These are phyloP conservation scores for Leccinum variicolor DNA, from an alignment of 768 basidiomycete species.

Conservation along the genomic window DNA sequence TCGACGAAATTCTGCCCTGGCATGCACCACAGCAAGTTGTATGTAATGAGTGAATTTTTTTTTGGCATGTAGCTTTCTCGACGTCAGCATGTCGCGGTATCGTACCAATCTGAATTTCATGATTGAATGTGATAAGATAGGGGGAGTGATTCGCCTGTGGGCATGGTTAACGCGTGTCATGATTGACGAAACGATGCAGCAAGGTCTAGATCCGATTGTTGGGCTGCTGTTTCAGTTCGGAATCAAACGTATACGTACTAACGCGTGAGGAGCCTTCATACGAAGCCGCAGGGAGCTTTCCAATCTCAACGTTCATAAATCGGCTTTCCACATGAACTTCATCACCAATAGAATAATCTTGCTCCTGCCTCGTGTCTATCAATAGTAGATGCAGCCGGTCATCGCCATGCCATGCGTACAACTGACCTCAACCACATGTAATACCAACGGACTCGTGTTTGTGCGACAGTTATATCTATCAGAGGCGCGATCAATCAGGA, in stretches of 20 bases:
- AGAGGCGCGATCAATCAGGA: slow-evolving; percentile 14
- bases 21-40: slow-evolving; percentile 2
- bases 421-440: slow-evolving; percentile 31
- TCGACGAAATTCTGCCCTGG: neutral
- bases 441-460: slow-evolving; percentile 11
- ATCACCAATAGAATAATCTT: slow-evolving; percentile 4
- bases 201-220: neutral
- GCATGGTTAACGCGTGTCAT: slow-evolving; percentile 21
- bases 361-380: slow-evolving; percentile 25
- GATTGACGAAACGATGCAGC: slow-evolving; percentile 6
- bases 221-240: neutral
- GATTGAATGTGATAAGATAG: slow-evolving; percentile 26
- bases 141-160: neutral
- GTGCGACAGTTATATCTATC: slow-evolving; percentile 26
- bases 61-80: slow-evolving; percentile 15
- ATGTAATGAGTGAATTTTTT: neutral
- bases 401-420: slow-evolving; percentile 24
- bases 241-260: slow-evolving; percentile 20
- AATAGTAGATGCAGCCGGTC: slow-evolving; percentile 9
- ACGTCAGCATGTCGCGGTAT: slow-evolving; percentile 5
- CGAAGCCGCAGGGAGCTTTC: slow-evolving; percentile 21
- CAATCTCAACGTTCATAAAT: slow-evolving; percentile 4
- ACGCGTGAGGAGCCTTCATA: slow-evolving; percentile 1
- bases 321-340: neutral
- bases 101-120: slow-evolving; percentile 16